Evolutionary conservation across 306 rosid species (phyloP).

Genomic region (Cucurbita ficifolia): DNA sequence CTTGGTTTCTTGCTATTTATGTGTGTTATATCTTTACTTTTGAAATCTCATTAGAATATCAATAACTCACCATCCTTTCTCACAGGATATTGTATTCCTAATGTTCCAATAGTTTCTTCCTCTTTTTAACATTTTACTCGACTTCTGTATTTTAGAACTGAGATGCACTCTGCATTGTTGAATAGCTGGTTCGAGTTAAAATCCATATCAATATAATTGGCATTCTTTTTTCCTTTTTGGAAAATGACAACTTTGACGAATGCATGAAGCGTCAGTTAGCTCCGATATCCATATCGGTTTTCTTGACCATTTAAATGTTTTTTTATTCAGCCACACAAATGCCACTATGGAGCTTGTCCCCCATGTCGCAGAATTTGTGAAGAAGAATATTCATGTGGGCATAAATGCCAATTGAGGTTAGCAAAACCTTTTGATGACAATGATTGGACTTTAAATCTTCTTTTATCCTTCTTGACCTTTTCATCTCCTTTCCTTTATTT

Average conservation of each 20-base stretch:
- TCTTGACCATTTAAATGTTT: slow-evolving; percentile 10
- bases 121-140: background rate
- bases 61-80: background rate
- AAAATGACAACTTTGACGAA: background rate
- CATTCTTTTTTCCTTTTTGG: background rate
- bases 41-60: background rate
- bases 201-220: background rate
- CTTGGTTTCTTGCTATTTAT: slow-evolving; percentile 6
- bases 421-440: slow-evolving; percentile 6
- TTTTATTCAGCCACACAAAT: slow-evolving; percentile 73
- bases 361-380: slow-evolving; percentile 66
- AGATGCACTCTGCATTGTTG: background rate
- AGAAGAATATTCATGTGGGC: slow-evolving; percentile 75
- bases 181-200: background rate
- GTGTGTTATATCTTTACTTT: background rate
- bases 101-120: background rate
- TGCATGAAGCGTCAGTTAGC: background rate
- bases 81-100: background rate
- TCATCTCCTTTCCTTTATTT: slow-evolving; percentile 1
- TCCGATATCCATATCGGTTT: background rate
- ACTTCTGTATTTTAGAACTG: background rate
- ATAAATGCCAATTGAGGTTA: slow-evolving; percentile 76
- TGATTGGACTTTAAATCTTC: background rate
- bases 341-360: slow-evolving; percentile 92
- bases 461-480: background rate